phyloP scores from a whole-genome alignment of 2,329 filamentous ascomycete species.

The Beauveria caledonica region DNA sequence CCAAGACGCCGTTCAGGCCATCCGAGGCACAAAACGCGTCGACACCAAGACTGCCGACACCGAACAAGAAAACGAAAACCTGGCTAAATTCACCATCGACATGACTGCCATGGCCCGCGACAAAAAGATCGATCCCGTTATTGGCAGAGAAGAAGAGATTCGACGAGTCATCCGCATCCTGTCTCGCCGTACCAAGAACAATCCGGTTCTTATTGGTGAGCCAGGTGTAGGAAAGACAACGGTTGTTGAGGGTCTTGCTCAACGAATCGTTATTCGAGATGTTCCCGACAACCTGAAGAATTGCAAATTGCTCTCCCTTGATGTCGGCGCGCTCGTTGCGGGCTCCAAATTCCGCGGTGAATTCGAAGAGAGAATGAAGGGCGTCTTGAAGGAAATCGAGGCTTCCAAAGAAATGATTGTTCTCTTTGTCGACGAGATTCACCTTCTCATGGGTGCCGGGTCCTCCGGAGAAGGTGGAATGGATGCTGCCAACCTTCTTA shows the following conservation, averaged over 20 bases:
- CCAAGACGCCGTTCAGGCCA: constrained; percentile 81
- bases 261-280: constrained; percentile 92
- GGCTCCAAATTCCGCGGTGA: constrained; percentile 98
- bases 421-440: constrained; percentile 97
- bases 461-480: constrained; percentile 93
- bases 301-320: constrained; percentile 88
- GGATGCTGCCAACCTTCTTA: constrained; percentile 95
- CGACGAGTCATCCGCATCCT: constrained; percentile 85
- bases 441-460: constrained; percentile 95
- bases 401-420: constrained; percentile 95
- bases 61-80: constrained; percentile 86
- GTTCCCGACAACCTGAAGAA: constrained; percentile 91
- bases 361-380: constrained; percentile 99
- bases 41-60: constrained; percentile 94
- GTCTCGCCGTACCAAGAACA: constrained; percentile 94
- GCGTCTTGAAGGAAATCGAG: constrained; percentile 92
- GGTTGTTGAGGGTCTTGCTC: constrained; percentile 90
- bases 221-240: constrained; percentile 98
- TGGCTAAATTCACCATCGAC: constrained; percentile 97
- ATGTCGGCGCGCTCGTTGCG: constrained; percentile 89
- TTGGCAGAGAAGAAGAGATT: constrained; percentile 94
- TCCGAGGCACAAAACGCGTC: constrained; percentile 85
- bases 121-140: constrained; percentile 96
- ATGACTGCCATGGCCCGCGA: constrained; percentile 95
- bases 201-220: constrained; percentile 94